Conservation (phyloP, 305 asterid species). For the Salvia sclarea region DNA sequence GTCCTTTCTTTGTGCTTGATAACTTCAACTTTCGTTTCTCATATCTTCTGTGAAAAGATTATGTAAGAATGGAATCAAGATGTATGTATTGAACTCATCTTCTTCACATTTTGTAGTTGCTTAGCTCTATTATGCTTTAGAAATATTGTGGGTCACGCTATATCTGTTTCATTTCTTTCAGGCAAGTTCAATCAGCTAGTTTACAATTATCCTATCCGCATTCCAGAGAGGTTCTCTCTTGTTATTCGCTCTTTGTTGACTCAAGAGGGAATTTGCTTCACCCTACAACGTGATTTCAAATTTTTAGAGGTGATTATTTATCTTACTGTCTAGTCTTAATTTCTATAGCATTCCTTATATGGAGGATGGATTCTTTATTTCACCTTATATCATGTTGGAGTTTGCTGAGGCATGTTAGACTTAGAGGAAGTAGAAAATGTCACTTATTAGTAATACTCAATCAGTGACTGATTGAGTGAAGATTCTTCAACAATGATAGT, state of each 20-base stretch:
- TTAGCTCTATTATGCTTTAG: slow-evolving; percentile 22
- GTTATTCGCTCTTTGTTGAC: slow-evolving; percentile 96
- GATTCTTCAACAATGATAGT: background rate
- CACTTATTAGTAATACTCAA: background rate
- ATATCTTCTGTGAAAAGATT: background rate
- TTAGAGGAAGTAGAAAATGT: background rate
- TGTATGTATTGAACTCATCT: slow-evolving; percentile 17
- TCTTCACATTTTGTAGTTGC: slow-evolving; percentile 21
- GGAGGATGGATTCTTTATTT: slow-evolving; percentile 15
- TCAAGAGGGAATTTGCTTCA: slow-evolving; percentile 99
- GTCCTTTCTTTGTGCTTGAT: slow-evolving; percentile 27
- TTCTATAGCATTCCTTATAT: slow-evolving; percentile 4
- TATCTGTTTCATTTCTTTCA: slow-evolving; percentile 41
- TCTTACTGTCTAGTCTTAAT: background rate
- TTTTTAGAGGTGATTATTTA: slow-evolving; percentile 83
- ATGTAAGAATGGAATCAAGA: slow-evolving; percentile 1
- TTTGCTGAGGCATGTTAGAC: background rate
- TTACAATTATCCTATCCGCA: slow-evolving; percentile 93
- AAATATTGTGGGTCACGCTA: slow-evolving; percentile 1
- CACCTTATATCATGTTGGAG: background rate
- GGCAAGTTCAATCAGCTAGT: slow-evolving; percentile 95
- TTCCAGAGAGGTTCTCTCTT: slow-evolving; percentile 98
- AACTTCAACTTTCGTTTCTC: slow-evolving; percentile 15
- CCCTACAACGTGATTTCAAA: slow-evolving; percentile 84
- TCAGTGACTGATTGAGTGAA: background rate